A percentile compares a stretch with the other conserved stretches of the same genome.
Evolutionary conservation across 257 asterid genomes (phyloP).

Genomic region (Marsdenia floribunda): DNA sequence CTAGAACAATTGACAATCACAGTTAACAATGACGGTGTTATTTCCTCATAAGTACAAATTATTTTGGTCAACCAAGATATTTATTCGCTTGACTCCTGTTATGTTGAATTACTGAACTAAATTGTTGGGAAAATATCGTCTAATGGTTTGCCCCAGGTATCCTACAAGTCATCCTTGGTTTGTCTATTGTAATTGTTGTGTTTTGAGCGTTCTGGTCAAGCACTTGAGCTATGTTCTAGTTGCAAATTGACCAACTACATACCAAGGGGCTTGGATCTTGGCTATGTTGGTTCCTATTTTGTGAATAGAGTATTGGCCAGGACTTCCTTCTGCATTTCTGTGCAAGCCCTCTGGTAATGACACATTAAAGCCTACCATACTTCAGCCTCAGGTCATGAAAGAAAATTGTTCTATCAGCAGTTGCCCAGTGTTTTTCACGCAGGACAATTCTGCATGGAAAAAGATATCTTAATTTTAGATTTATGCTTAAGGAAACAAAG

Average conservation of each 20-base stretch:
- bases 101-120: background rate
- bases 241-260: too few relatives aligned
- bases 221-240: too few relatives aligned
- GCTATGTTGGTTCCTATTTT: background rate
- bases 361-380: background rate
- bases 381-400: background rate
- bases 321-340: background rate
- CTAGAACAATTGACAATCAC: background rate
- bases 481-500: background rate
- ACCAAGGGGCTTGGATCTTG: background rate
- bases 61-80: background rate
- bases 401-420: background rate
- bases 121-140: background rate
- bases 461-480: background rate
- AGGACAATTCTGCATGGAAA: background rate
- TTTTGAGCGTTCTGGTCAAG: background rate
- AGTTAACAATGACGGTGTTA: background rate
- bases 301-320: background rate
- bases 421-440: background rate
- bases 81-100: background rate
- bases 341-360: background rate
- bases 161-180: background rate
- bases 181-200: background rate
- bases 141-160: background rate
- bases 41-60: background rate